Percentiles rank a stretch among this genome's conserved stretches.
phyloP scores from a whole-genome alignment of 306 rosid species.

The Gastrolobium villosum region DNA sequence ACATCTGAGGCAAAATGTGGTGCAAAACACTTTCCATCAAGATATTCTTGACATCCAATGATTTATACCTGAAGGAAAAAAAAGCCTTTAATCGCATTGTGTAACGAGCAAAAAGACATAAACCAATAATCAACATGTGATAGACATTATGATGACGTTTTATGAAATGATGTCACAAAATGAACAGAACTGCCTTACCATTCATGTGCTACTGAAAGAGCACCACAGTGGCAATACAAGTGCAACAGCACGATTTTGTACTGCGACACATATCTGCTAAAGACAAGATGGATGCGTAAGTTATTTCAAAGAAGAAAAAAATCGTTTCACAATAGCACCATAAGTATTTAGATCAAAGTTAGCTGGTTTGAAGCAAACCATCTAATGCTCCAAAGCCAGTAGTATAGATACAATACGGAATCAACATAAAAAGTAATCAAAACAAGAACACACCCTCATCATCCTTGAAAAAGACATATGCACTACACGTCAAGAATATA shows the following conservation, averaged over 20 bases:
- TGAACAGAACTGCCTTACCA: conserved; percentile 62
- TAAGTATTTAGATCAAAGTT: conserved; percentile 18
- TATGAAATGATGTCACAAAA: not conserved
- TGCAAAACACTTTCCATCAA: conserved; percentile 91
- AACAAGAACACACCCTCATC: not conserved
- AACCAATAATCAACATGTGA: conserved; percentile 15
- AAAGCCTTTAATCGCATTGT: not conserved
- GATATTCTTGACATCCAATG: conserved; percentile 90
- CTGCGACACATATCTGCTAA: conserved; percentile 73
- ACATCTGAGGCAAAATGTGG: conserved; percentile 92
- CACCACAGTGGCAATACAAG: conserved; percentile 82
- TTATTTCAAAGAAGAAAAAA: conserved; percentile 39
- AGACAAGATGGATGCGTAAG: conserved; percentile 37
- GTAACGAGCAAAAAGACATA: conserved; percentile 16
- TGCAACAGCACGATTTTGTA: conserved; percentile 91
- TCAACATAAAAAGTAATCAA: conserved; percentile 16
- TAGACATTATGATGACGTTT: not conserved
- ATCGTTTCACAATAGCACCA: not conserved
- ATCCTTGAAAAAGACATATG: conserved; percentile 2
- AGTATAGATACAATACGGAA: not conserved
- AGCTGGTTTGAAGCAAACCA: conserved; percentile 30
- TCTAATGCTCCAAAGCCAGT: conserved; percentile 18
- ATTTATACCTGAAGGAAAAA: conserved; percentile 78
- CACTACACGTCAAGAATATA: not conserved
- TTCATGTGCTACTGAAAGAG: conserved; percentile 81